These are phyloP conservation scores for Theobroma grandiflorum DNA, from an alignment of 441 rosid species.

Conservation along the genomic window DNA sequence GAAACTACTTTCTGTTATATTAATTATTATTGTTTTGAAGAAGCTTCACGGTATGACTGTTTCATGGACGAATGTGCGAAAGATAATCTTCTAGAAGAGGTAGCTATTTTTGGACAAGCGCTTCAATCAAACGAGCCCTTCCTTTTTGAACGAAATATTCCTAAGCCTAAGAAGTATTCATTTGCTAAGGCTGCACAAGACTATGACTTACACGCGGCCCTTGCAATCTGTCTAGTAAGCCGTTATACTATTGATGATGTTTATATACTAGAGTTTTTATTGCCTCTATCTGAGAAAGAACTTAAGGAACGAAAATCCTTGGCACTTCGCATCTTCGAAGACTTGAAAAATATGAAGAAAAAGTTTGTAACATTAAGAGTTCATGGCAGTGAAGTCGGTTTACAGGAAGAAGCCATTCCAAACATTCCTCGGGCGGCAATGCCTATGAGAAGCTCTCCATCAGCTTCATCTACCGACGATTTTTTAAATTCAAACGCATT, in stretches of 20 bases:
- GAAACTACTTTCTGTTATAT: conserved; percentile 64
- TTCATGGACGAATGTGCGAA: conserved; percentile 45
- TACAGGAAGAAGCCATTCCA: background rate
- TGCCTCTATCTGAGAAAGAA: no score
- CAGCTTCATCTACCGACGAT: no score
- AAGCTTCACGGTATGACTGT: no score
- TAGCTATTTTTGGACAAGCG: conserved; percentile 84
- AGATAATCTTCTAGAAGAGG: conserved; percentile 68
- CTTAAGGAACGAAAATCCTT: background rate
- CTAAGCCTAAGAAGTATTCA: conserved; percentile 66
- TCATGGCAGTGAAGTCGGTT: background rate
- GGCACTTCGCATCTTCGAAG: background rate
- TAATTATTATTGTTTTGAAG: no score
- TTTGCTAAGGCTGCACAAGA: conserved; percentile 80
- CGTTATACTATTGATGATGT: conserved; percentile 58
- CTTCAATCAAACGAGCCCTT: conserved; percentile 69
- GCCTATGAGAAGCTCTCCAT: no score
- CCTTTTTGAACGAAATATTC: conserved; percentile 46
- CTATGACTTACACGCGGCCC: conserved; percentile 68
- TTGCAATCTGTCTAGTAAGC: conserved; percentile 81
- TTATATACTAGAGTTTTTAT: conserved; percentile 37
- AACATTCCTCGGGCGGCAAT: background rate
- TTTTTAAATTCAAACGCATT: no score
- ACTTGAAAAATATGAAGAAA: background rate
- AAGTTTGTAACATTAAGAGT: background rate